Conservation (phyloP, 192 early-diverging fungal species). For the Powellomyces hirtus region DNA sequence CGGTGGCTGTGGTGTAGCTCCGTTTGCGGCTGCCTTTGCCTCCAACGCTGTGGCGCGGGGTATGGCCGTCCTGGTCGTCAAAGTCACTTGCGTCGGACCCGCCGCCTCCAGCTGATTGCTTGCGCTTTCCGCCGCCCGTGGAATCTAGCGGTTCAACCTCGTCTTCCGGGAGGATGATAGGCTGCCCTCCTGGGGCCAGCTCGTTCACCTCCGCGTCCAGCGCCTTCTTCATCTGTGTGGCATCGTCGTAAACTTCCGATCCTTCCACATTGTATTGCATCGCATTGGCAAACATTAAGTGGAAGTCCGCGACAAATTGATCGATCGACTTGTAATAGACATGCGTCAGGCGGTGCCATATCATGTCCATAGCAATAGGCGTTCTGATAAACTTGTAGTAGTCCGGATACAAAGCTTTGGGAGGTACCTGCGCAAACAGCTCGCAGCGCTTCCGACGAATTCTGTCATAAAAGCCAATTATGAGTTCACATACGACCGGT, state of each 20-base stretch:
- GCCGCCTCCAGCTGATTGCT: not conserved
- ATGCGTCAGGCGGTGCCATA: slow-evolving; percentile 70
- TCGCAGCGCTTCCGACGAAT: slow-evolving; percentile 44
- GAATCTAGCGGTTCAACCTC: slow-evolving; percentile 7
- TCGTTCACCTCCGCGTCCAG: slow-evolving; percentile 17
- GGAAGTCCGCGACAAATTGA: slow-evolving; percentile 76
- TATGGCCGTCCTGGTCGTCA: not conserved
- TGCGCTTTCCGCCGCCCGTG: not conserved
- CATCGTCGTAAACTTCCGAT: slow-evolving; percentile 89
- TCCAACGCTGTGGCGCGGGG: not conserved
- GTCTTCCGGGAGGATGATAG: not conserved
- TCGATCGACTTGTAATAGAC: slow-evolving; percentile 56
- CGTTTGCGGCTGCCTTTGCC: slow-evolving; percentile 1
- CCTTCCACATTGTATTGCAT: slow-evolving; percentile 88
- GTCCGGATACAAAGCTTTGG: slow-evolving; percentile 72
- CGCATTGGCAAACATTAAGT: slow-evolving; percentile 90
- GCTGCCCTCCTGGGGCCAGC: slow-evolving; percentile 25
- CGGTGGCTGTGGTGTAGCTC: not conserved
- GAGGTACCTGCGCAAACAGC: slow-evolving; percentile 76
- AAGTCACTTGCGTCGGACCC: not conserved
- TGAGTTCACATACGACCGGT: not conserved
- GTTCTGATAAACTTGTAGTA: slow-evolving; percentile 88
- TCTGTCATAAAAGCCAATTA: not conserved
- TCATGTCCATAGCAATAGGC: slow-evolving; percentile 88
- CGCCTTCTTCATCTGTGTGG: slow-evolving; percentile 53